Evolutionary conservation across 2,329 filamentous ascomycete species (phyloP).

Genomic region (Cladosporium sp.): DNA sequence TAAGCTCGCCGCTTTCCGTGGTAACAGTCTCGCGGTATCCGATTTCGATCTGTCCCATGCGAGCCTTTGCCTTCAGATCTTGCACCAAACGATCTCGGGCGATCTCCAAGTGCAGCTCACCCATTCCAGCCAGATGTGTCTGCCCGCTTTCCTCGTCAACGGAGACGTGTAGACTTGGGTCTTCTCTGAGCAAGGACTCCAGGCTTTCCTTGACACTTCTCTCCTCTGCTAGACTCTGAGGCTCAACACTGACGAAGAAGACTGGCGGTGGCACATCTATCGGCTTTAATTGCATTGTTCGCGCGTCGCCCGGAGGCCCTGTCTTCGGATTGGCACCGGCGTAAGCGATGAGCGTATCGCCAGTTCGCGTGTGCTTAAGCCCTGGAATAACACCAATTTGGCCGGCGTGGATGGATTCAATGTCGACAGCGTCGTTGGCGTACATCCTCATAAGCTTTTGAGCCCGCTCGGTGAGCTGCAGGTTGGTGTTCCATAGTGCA

Average conservation of each 20-base stretch:
- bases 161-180: conserved; percentile 84
- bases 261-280: conserved; percentile 90
- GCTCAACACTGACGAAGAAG: conserved; percentile 93
- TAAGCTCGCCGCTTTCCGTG: conserved; percentile 56
- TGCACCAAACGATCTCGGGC: conserved; percentile 83
- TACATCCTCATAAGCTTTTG: conserved; percentile 86
- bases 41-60: conserved; percentile 88
- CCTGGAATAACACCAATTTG: conserved; percentile 94
- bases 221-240: conserved; percentile 72
- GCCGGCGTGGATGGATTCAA: conserved; percentile 75
- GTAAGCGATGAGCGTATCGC: conserved; percentile 84
- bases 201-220: conserved; percentile 77
- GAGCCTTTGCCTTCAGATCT: conserved; percentile 82
- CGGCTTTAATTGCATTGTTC: conserved; percentile 77
- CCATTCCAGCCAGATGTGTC: conserved; percentile 93
- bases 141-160: conserved; percentile 88
- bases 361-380: conserved; percentile 86
- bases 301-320: conserved; percentile 66
- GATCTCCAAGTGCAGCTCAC: conserved; percentile 91
- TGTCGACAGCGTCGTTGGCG: conserved; percentile 80
- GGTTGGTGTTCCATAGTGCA: conserved; percentile 82
- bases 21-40: conserved; percentile 86
- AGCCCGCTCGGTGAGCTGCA: conserved; percentile 75
- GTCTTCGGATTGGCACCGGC: conserved; percentile 60
- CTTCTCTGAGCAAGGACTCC: conserved; percentile 78